Evolutionary conservation across 176 grass and related monocot genomes (phyloP), one percentile per base, ranked within the genome.

Genomic region (Avena atlantica): DNA sequence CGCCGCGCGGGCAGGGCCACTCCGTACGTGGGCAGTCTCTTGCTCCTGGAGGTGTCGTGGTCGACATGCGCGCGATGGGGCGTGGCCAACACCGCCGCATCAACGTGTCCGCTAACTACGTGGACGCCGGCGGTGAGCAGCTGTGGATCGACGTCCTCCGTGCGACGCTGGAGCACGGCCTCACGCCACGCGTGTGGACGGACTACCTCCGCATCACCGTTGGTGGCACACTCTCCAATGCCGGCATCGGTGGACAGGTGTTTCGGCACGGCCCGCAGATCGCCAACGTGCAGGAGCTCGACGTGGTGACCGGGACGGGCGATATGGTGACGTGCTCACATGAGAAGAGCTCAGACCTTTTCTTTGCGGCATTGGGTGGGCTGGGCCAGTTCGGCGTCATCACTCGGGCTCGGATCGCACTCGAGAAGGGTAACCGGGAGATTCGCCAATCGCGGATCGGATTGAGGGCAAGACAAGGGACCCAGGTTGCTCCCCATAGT

Each of bases 231-330:
- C 91, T 97, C 82, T 97, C 95, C 44, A 97, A 97, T 74, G 95
- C 89, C 2, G 89, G 95, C 27, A 87, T 94, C 72, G 88, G 95
- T 58, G 92, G 95, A 12, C 90, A 88, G 76, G 84, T 82, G 20
- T 97, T 97, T 80, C 89, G 85, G 62, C 84, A 94, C 65, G 95
- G 95, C 29, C 92, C 95, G 15, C 92, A 94, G 87, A 91, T 91
- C 56, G 76, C 94, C 42, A 94, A 94, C 69, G 94, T 94, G 17
- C 52, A 76, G 4, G 92, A 97, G 29, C 78, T 97, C 12, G 94
- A 94, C 78, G 90, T 97, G 0, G 71, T 97, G 77, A 94, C 92
- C 4, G 92, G 94, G 21, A 92, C 58, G 4, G 86, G 94, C 14
- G 92, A 97, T 48, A 85, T 67, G 29, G 20, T 87, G 53, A 94